A percentile compares a stretch with the other conserved stretches of the same genome.
Conservation (phyloP, 1,284 basidiomycete species). For the Crepidotus sp. region DNA sequence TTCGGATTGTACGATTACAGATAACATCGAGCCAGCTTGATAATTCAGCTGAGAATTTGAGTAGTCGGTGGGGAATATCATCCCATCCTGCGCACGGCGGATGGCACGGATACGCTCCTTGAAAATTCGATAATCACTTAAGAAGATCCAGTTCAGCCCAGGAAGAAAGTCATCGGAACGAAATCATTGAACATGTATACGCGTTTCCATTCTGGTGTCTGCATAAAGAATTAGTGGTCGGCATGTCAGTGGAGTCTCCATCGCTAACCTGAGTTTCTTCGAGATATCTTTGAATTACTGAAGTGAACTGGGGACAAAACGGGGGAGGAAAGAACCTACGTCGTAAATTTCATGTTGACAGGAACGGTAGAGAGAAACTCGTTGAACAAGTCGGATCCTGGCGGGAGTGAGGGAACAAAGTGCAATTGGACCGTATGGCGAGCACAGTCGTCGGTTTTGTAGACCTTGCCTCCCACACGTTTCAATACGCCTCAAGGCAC, state of each 20-base stretch:
- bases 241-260: neutral
- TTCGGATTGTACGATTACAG: constrained; percentile 15
- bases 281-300: constrained; percentile 11
- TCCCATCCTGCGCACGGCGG: constrained; percentile 11
- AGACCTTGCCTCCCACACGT: constrained; percentile 7
- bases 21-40: constrained; percentile 11
- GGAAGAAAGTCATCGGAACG: neutral
- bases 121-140: constrained; percentile 16
- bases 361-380: neutral
- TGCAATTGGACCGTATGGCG: neutral
- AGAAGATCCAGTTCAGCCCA: neutral
- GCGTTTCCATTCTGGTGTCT: constrained; percentile 13
- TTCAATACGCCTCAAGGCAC: constrained; percentile 5
- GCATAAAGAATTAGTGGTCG: neutral
- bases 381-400: neutral
- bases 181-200: constrained; percentile 14
- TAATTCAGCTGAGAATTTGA: constrained; percentile 12
- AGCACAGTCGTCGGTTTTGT: constrained; percentile 5
- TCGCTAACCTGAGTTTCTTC: constrained; percentile 16
- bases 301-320: neutral
- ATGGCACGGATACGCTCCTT: constrained; percentile 17
- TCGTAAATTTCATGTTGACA: constrained; percentile 16
- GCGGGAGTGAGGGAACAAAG: neutral
- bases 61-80: constrained; percentile 5
- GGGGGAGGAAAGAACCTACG: neutral